Conservation (phyloP, 345 rosid species). For the Eucalyptus pauciflora region DNA sequence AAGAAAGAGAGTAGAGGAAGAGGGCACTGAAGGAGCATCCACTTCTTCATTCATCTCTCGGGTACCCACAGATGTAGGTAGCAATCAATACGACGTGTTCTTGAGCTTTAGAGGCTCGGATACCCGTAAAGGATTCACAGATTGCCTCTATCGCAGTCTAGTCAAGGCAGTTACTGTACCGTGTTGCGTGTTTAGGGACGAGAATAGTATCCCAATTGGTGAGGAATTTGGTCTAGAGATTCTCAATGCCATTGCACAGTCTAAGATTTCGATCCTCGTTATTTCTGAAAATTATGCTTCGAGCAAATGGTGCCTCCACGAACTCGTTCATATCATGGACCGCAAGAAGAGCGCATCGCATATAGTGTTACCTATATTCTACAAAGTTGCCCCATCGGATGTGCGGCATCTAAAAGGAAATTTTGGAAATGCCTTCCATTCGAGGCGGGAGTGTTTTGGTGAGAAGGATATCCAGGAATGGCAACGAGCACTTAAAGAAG, state of each 20-base stretch:
- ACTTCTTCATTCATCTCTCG: accelerated
- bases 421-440: too few relatives aligned
- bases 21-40: background rate
- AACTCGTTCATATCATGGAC: too few relatives aligned
- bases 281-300: too few relatives aligned
- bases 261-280: accelerated
- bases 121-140: accelerated
- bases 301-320: too few relatives aligned
- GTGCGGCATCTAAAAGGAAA: too few relatives aligned
- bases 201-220: accelerated
- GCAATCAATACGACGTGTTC: background rate
- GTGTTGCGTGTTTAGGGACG: accelerated
- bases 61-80: background rate
- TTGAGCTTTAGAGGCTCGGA: accelerated
- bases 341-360: accelerated
- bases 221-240: accelerated
- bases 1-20: background rate
- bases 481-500: too few relatives aligned
- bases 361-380: accelerated
- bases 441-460: too few relatives aligned
- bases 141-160: too few relatives aligned
- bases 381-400: too few relatives aligned
- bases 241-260: accelerated
- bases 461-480: too few relatives aligned
- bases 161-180: accelerated